Evolutionary conservation across 257 asterid species (phyloP).

Genomic region (Plantago elongata): DNA sequence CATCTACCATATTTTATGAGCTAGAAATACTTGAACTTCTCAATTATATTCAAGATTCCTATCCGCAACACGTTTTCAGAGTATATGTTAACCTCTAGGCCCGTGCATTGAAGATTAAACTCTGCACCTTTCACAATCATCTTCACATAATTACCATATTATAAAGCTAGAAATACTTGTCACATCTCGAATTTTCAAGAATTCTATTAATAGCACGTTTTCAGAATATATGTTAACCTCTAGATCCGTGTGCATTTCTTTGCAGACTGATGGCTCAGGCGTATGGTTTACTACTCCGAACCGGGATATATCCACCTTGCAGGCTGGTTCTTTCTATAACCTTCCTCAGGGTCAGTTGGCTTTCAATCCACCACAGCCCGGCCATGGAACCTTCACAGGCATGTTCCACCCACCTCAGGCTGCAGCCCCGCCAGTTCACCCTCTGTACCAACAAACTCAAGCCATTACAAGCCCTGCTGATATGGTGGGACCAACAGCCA

Average conservation of each 20-base stretch:
- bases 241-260: constrained; percentile 18
- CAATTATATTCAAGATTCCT: too few relatives aligned
- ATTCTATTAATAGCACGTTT: too few relatives aligned
- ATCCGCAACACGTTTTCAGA: too few relatives aligned
- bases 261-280: constrained; percentile 76
- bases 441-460: constrained; percentile 75
- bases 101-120: too few relatives aligned
- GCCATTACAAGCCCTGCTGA: constrained; percentile 62
- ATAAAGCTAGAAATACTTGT: too few relatives aligned
- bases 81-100: too few relatives aligned
- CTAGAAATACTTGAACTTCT: too few relatives aligned
- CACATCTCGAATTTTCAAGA: too few relatives aligned
- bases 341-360: constrained; percentile 81
- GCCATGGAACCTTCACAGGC: constrained; percentile 71
- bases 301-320: constrained; percentile 66
- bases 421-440: constrained; percentile 60
- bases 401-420: constrained; percentile 77
- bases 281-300: constrained; percentile 62
- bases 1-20: too few relatives aligned
- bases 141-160: too few relatives aligned
- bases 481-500: constrained; percentile 60
- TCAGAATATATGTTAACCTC: neutral
- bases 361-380: constrained; percentile 62
- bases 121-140: too few relatives aligned
- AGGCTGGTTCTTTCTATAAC: constrained; percentile 70